These are phyloP conservation scores for Fusarium chuoi DNA, from an alignment of 2,329 filamentous ascomycete genomes.

Conservation along the genomic window DNA sequence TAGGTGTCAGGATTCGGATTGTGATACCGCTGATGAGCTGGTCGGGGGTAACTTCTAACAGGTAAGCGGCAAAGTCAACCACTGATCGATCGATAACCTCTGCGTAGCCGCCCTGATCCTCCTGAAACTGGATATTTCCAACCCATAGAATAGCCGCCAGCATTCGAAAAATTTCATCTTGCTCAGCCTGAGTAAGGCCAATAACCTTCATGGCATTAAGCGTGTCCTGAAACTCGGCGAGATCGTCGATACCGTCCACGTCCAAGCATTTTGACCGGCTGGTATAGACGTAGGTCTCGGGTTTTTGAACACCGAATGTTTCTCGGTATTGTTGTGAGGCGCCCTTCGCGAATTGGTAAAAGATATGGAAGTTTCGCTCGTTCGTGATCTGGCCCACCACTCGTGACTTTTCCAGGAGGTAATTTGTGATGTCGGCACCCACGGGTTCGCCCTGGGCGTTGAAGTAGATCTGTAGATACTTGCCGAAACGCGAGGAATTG, in stretches of 20 bases:
- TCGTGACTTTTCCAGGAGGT: slow-evolving; percentile 92
- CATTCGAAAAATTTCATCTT: slow-evolving; percentile 97
- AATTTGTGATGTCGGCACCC: slow-evolving; percentile 98
- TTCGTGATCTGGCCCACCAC: slow-evolving; percentile 95
- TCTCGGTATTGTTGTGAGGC: slow-evolving; percentile 88
- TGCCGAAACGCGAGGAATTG: slow-evolving; percentile 98
- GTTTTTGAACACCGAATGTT: slow-evolving; percentile 89
- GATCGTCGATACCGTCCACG: slow-evolving; percentile 92
- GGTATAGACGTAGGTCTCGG: slow-evolving; percentile 92
- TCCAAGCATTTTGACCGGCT: slow-evolving; percentile 94
- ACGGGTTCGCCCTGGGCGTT: slow-evolving; percentile 91
- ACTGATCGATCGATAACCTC: slow-evolving; percentile 88
- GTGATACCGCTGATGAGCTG: slow-evolving; percentile 89
- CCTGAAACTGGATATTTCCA: slow-evolving; percentile 90
- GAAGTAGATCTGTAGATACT: slow-evolving; percentile 98
- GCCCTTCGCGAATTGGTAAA: slow-evolving; percentile 98
- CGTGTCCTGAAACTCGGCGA: slow-evolving; percentile 89
- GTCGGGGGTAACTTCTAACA: slow-evolving; percentile 85
- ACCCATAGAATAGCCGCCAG: slow-evolving; percentile 91
- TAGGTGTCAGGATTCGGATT: slow-evolving; percentile 81
- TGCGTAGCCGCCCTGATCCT: slow-evolving; percentile 91
- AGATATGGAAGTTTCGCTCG: slow-evolving; percentile 99
- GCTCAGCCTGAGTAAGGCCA: slow-evolving; percentile 85
- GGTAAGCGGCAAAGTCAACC: slow-evolving; percentile 92
- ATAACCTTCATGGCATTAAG: slow-evolving; percentile 95